Base-by-base conservation (phyloP, 2,329 filamentous ascomycete genomes). In the Botrytis cinerea region DNA sequence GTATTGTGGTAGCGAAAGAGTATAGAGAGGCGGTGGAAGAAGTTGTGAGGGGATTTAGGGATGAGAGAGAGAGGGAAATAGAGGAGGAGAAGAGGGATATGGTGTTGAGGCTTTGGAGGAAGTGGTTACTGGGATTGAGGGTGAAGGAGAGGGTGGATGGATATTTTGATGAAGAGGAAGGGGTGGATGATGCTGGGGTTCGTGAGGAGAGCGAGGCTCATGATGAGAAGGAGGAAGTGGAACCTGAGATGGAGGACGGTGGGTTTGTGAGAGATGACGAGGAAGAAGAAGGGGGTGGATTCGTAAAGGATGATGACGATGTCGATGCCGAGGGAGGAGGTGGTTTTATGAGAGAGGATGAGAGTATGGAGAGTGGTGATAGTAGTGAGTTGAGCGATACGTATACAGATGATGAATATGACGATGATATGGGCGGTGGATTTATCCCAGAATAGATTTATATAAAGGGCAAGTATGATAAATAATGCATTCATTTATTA, bases 101-200 rank as follows among this genome's bases (percentile, higher is more conserved):
- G 35, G 91, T 88, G 9, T 80, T 95, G 74, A 86, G 88, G 62
- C 86, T 90, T 76, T 97, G 93, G 92, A 89, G 90, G 74, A 90
- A 91, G 79, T 92, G 98, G 75, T 81, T 97, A 75, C 90, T 93
- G 82, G 92, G 90, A 0, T 79, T 98, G 79, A 86, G 93, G 57
- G 79, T 82, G 48, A 80, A 78, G 62, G 73, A 80, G 66, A 74
- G 78, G 7, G 75, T 82, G 32, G 78, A 79, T 75, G 75, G 72
- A 4, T 81, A 82, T 75, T 75, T 69, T 38, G 61, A 75, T 73
- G 78, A 79, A 32, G 77, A 76, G 7, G 78, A 76, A 71, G 71
- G 74, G 45, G 71, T 67, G 22, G 71, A 54, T 38, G 93, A 51
- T 32, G 18, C 95, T 80, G 86, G 92, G 74, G 90, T 97, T 48